Evolutionary conservation across 345 rosid species (phyloP), one percentile per base, ranked within the genome.

Genomic region (Abelmoschus esculentus): DNA sequence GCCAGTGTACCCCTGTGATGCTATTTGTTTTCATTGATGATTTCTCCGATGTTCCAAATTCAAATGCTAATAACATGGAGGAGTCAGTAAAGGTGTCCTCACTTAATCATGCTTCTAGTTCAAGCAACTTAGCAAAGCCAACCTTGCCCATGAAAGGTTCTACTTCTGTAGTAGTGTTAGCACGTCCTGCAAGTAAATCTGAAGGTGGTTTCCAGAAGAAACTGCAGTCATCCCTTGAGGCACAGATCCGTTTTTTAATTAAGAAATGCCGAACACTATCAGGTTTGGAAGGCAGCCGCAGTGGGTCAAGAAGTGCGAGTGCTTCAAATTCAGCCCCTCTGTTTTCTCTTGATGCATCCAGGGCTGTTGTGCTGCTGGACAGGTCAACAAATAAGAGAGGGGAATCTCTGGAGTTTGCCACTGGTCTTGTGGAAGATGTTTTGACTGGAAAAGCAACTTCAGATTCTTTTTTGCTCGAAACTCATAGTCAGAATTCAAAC

Each of bases 21-120:
- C 86, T 91, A 36, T 91, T 91, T 67, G 86, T 86, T 61, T 89
- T 91, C 66, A 59, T 86, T 75, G 97, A 89, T 82, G 92, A 89
- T 64, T 81, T 83, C 73, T 73, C 81, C 63, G 92, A 83, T 65
- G 75, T 63, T n/a, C 61, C 76, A n/a, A 82, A 71, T 69, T 52
- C 72, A 38, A 64, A 65, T 73, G 60, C 85, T 61, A 78, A 64
- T 44, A 68, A 70, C 49, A 68, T 70, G 38, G 92, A 89, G 75
- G 92, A 85, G 78, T 70, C 82, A 36, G 70, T 79, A 61, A 88
- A 85, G 34, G 59, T 61, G 54, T 76, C 86, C 18, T 78, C 79
- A 19, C 72, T 70, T 57, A 78, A 69, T 79, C 82, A 78, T 62
- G 70, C 84, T 64, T 73, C 86, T 69, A 81, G 63, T 71, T 70